Conservation (phyloP, 1,284 basidiomycete species). For the Fistulinella cinereoalba region DNA sequence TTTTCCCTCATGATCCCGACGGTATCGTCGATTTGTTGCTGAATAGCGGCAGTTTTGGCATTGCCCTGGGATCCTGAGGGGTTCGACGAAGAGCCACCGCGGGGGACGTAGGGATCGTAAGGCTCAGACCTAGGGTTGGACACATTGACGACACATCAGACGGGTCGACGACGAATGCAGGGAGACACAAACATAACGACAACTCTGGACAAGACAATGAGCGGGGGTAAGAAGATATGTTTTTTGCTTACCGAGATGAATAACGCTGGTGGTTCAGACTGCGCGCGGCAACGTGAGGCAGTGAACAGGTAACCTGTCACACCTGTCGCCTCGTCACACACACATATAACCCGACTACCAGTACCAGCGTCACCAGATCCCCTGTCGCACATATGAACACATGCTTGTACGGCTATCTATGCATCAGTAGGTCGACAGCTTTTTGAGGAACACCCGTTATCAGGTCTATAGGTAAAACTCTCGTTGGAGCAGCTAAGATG, state of each 20-base stretch:
- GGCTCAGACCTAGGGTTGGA: conserved; percentile 72
- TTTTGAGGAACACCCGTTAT: no score
- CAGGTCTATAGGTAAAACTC: no score
- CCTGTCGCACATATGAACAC: no score
- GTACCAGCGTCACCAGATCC: no score
- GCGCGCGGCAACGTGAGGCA: conserved; percentile 10
- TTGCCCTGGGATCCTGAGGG: conserved; percentile 51
- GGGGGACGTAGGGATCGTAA: conserved; percentile 94
- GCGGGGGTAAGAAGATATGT: background rate
- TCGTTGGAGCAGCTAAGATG: no score
- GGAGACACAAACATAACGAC: conserved; percentile 29
- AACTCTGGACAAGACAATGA: conserved; percentile 7
- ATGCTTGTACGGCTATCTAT: no score
- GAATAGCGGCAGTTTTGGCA: conserved; percentile 88
- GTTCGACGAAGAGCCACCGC: conserved; percentile 66
- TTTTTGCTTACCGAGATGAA: conserved; percentile 13
- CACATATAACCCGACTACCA: no score
- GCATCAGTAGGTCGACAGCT: no score
- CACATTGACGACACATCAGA: conserved; percentile 7
- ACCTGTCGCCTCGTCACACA: background rate
- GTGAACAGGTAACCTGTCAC: conserved; percentile 17
- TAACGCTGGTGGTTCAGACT: conserved; percentile 20
- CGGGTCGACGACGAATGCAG: background rate
- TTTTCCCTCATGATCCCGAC: conserved; percentile 98
- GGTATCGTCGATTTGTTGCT: conserved; percentile 92